Percentiles rank a stretch among this genome's conserved stretches.
phyloP scores from a whole-genome alignment of 2,329 filamentous ascomycete genomes.

The Trichoderma oligosporum region DNA sequence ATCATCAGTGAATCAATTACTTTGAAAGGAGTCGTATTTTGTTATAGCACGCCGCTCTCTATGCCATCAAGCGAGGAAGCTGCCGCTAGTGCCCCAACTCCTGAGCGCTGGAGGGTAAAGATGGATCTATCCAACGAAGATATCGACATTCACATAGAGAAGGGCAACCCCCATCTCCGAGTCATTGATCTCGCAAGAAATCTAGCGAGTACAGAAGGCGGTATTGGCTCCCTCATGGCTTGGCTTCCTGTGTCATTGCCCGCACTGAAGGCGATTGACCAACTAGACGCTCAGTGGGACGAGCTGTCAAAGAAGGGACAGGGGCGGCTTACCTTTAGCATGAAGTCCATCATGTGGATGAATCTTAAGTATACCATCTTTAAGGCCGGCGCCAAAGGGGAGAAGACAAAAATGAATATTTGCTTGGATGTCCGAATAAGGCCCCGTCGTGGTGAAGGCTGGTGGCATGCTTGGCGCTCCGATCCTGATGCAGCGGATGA shows the following conservation, averaged over 20 bases:
- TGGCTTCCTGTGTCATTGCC: slow-evolving; percentile 61
- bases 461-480: slow-evolving; percentile 49
- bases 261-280: slow-evolving; percentile 58
- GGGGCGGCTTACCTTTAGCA: slow-evolving; percentile 48
- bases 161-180: slow-evolving; percentile 64
- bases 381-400: slow-evolving; percentile 23
- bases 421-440: slow-evolving; percentile 51
- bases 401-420: slow-evolving; percentile 36
- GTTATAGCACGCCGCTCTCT: slow-evolving; percentile 50
- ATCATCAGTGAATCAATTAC: slow-evolving; percentile 58
- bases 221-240: slow-evolving; percentile 50
- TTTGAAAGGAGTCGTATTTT: slow-evolving; percentile 62
- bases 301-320: slow-evolving; percentile 40
- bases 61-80: slow-evolving; percentile 1
- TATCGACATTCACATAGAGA: slow-evolving; percentile 57
- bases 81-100: background rate
- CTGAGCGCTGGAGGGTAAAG: slow-evolving; percentile 48
- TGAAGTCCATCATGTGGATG: slow-evolving; percentile 55
- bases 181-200: slow-evolving; percentile 56
- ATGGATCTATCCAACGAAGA: slow-evolving; percentile 53
- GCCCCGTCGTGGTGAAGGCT: slow-evolving; percentile 44
- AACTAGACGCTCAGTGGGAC: slow-evolving; percentile 55
- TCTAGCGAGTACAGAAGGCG: slow-evolving; percentile 53
- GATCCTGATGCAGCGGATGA: slow-evolving; percentile 28
- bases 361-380: slow-evolving; percentile 51